These are phyloP conservation scores for Gyrodon lividus DNA, from an alignment of 768 basidiomycete species.

Conservation along the genomic window DNA sequence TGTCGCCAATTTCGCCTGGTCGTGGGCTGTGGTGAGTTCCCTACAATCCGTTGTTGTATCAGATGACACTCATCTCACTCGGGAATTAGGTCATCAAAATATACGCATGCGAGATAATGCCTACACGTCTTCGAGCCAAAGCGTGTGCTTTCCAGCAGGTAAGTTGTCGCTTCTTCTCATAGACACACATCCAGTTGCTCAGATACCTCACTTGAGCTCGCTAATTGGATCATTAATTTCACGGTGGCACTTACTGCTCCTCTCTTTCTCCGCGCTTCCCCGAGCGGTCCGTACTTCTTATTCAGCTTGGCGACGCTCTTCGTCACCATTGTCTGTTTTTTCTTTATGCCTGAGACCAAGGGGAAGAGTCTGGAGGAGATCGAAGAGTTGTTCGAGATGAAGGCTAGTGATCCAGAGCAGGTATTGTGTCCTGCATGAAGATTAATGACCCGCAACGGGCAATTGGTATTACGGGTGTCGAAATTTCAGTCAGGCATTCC, in stretches of 20 bases:
- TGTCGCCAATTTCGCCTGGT: slow-evolving; percentile 40
- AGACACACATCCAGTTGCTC: not conserved
- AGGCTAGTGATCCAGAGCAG: not conserved
- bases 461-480: too few species aligned
- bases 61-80: not conserved
- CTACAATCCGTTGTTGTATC: not conserved
- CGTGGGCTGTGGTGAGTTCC: slow-evolving; percentile 41
- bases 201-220: slow-evolving; percentile 15
- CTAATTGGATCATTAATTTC: slow-evolving; percentile 39
- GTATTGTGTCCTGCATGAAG: not conserved
- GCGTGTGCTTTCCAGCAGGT: slow-evolving; percentile 45
- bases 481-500: too few species aligned
- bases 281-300: slow-evolving; percentile 48
- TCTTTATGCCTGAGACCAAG: slow-evolving; percentile 44
- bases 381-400: slow-evolving; percentile 35
- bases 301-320: slow-evolving; percentile 40
- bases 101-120: slow-evolving; percentile 47
- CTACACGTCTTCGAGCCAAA: slow-evolving; percentile 44
- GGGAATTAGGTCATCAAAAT: slow-evolving; percentile 33
- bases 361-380: slow-evolving; percentile 45
- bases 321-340: slow-evolving; percentile 37
- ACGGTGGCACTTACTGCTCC: slow-evolving; percentile 46
- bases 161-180: slow-evolving; percentile 6
- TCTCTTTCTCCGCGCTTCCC: slow-evolving; percentile 43
- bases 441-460: too few species aligned